phyloP scores from a whole-genome alignment of 2,329 filamentous ascomycete genomes.

The Annulohypoxylon truncatum region DNA sequence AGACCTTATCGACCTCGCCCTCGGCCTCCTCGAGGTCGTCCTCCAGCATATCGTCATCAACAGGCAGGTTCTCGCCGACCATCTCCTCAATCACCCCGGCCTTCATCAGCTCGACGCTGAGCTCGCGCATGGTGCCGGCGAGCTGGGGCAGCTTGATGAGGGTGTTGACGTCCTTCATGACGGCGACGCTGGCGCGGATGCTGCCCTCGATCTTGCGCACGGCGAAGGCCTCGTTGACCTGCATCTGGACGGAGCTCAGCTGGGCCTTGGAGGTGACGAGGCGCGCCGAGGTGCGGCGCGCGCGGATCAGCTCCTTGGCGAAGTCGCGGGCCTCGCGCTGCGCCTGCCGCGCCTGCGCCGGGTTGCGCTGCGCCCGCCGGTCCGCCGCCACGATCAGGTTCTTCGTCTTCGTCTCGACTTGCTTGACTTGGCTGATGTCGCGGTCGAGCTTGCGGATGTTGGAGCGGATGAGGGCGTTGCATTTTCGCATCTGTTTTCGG shows the following conservation, averaged over 20 bases:
- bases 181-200: slow-evolving; percentile 84
- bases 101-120: slow-evolving; percentile 88
- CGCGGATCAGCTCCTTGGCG: slow-evolving; percentile 85
- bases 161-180: slow-evolving; percentile 97
- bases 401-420: slow-evolving; percentile 85
- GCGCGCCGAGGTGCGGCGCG: slow-evolving; percentile 79
- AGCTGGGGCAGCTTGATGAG: slow-evolving; percentile 87
- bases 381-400: slow-evolving; percentile 86
- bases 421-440: slow-evolving; percentile 83
- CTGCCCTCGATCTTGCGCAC: slow-evolving; percentile 96
- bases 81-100: slow-evolving; percentile 99
- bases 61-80: slow-evolving; percentile 86
- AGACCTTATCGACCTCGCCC: slow-evolving; percentile 88
- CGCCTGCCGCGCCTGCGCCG: slow-evolving; percentile 81
- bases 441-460: slow-evolving; percentile 96
- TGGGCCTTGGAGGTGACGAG: slow-evolving; percentile 91
- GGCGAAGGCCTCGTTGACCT: slow-evolving; percentile 95
- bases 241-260: slow-evolving; percentile 93
- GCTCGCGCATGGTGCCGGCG: slow-evolving; percentile 87
- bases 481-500: slow-evolving; percentile 83
- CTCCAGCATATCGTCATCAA: slow-evolving; percentile 74
- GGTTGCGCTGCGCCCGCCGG: slow-evolving; percentile 82
- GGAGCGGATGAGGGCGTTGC: slow-evolving; percentile 86
- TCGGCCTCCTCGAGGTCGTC: slow-evolving; percentile 81
- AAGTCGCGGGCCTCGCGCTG: slow-evolving; percentile 86